phyloP scores from a whole-genome alignment of 768 basidiomycete species.

The Suillus clintonianus region DNA sequence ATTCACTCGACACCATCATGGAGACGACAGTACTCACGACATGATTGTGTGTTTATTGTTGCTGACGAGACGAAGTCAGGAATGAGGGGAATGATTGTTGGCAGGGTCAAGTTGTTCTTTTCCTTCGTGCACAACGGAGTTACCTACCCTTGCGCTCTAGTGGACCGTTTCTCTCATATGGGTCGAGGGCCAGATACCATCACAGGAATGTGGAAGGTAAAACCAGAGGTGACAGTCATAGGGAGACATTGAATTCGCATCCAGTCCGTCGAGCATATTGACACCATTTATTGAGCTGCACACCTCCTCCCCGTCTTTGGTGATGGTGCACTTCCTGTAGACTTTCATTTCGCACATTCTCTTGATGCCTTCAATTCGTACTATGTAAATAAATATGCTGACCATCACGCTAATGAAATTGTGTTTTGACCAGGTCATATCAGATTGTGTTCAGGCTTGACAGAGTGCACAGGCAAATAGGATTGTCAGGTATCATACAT shows the following conservation, averaged over 20 bases:
- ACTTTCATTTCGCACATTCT: conserved; percentile 19
- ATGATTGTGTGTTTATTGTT: conserved; percentile 23
- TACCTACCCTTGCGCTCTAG: conserved; percentile 29
- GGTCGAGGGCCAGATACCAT: conserved; percentile 22
- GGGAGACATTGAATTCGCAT: background rate
- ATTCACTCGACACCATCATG: conserved; percentile 16
- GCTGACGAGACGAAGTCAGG: no score
- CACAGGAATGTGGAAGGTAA: conserved; percentile 11
- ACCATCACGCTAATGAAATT: conserved; percentile 31
- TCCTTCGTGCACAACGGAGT: conserved; percentile 20
- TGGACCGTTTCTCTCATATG: conserved; percentile 28
- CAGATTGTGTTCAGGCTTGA: no score
- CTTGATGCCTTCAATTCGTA: conserved; percentile 26
- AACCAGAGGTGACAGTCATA: background rate
- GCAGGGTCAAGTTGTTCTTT: conserved; percentile 27
- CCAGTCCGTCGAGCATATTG: conserved; percentile 29
- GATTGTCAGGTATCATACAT: background rate
- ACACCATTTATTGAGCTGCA: conserved; percentile 30
- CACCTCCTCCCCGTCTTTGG: conserved; percentile 34
- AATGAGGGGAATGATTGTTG: conserved; percentile 24
- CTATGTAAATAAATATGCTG: conserved; percentile 35
- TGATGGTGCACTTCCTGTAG: conserved; percentile 17
- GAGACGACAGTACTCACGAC: conserved; percentile 1
- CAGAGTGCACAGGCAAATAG: background rate
- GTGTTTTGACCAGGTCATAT: no score